Conservation (phyloP, 345 rosid species). For the Brassica rapa region DNA sequence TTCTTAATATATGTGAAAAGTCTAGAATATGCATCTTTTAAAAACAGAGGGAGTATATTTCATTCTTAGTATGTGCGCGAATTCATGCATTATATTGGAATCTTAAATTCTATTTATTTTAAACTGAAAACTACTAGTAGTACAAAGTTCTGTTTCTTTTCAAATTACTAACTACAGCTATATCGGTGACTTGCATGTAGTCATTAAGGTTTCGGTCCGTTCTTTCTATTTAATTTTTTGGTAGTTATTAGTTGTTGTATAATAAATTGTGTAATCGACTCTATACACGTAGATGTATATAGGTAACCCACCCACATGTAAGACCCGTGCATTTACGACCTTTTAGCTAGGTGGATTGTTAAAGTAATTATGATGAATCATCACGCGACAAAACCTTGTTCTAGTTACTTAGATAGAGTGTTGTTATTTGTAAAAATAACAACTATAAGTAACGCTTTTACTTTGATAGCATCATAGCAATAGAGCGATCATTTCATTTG, state of each 20-base stretch:
- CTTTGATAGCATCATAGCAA: neutral
- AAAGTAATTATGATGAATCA: neutral
- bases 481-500: neutral
- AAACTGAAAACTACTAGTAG: neutral
- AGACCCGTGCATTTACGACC: neutral
- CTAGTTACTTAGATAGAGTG: no score
- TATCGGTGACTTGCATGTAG: neutral
- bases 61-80: no score
- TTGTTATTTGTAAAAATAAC: neutral
- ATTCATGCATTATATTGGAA: neutral
- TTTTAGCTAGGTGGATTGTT: neutral
- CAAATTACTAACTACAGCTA: neutral
- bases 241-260: conserved; percentile 17
- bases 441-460: neutral
- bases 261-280: conserved; percentile 14
- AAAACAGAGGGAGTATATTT: no score
- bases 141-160: neutral
- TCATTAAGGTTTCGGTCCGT: neutral
- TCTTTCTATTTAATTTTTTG: conserved; percentile 4
- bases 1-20: no score
- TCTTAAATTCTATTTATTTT: neutral
- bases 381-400: neutral
- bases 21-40: no score
- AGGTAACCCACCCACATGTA: neutral
- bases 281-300: neutral